Evolutionary conservation across 2,329 filamentous ascomycete species (phyloP), one percentile per base, ranked within the genome.

Genomic region (Lasiodiplodia sp.): DNA sequence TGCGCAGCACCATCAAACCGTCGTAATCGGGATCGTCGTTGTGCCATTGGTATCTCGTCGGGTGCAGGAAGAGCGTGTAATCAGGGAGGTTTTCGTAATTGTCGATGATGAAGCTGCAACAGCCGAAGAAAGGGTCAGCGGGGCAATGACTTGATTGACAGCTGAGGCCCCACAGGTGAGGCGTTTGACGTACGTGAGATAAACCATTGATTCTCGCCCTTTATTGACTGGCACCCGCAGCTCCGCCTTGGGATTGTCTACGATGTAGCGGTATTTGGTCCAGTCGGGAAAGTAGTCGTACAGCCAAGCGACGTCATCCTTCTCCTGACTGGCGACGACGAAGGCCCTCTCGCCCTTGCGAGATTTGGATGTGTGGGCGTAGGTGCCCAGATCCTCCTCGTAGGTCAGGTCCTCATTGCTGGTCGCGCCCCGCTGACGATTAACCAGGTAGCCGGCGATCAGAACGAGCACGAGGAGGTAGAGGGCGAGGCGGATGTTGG

Each of bases 11-110:
- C 5, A 81, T 81, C 1, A 84, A 76, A 10, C 84, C 84, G 70
- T 85, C 83, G 70, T 84, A 85, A 73, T 84, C 84, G 2, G 83
- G 83, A 69, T 85, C 83, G 68, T 86, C 84, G 72, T 86, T 86
- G 73, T 86, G 82, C 82, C 82, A 83, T 72, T 83, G 81, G 70
- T 81, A 83, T 37, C 80, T 78, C 25, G 75, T 78, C 2, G 78
- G 77, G 52, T 83, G 81, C 14, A 83, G 73, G 70, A 83, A 83
- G 56, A 83, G 73, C 2, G 77, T 71, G 47, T 81, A 78, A 37
- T 82, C 78, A 3, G 81, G 78, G 7, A 83, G 77, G 2, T 72
- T 71, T 18, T 79, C 75, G 69, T 82, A 83, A 44, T 80, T 72
- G 64, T 80, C 78, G 67, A 81, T 79, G 25, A 83, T 82, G 70